Conservation (phyloP, 768 basidiomycete species). For the Boletus insuetus region DNA sequence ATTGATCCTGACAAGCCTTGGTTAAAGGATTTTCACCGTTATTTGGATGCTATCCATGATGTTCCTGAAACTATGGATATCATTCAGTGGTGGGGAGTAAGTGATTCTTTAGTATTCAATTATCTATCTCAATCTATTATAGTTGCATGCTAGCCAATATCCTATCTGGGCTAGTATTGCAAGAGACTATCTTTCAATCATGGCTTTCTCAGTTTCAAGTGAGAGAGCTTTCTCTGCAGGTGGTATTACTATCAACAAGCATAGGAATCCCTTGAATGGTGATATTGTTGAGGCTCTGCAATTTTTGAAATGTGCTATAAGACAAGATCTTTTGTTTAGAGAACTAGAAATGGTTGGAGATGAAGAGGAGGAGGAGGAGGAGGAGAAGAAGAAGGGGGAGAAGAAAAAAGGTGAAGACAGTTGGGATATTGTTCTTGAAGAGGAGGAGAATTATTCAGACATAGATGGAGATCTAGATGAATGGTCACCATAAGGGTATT, state of each 20-base stretch:
- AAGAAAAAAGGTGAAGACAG: neutral
- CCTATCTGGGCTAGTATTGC: neutral
- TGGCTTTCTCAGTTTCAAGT: too few species aligned
- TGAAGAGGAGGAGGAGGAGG: neutral
- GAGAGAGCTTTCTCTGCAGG: too few species aligned
- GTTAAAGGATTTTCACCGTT: neutral
- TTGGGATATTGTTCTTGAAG: neutral
- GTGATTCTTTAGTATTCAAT: too few species aligned
- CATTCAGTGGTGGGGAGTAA: neutral
- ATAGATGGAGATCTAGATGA: neutral
- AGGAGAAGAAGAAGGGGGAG: too few species aligned
- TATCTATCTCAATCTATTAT: too few species aligned
- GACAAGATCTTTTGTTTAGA: neutral
- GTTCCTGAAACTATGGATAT: neutral
- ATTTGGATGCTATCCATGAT: neutral
- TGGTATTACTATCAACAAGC: too few species aligned
- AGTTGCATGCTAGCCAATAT: too few species aligned
- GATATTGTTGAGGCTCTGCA: neutral
- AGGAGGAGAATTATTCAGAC: neutral
- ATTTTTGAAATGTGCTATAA: neutral
- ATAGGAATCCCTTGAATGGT: neutral
- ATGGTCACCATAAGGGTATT: neutral
- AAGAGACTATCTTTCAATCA: neutral
- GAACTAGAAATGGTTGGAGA: neutral
- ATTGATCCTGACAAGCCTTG: neutral